Evolutionary conservation across 1,139 yeast species (phyloP).

Genomic region (Pichia sp.): DNA sequence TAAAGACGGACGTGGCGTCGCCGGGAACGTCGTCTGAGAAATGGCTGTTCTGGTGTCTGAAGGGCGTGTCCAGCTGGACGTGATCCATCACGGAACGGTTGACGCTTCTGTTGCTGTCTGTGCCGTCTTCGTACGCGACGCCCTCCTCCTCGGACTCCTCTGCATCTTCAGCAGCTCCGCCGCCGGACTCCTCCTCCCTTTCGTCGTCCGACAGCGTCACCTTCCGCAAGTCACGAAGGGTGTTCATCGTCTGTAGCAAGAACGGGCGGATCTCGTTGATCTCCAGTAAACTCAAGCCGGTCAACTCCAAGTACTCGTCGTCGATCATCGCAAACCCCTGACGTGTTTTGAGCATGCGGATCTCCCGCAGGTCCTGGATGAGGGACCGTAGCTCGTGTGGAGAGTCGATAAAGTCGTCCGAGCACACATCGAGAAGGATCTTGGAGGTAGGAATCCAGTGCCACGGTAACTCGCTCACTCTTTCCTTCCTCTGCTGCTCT

Average conservation of each 20-base stretch:
- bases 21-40: not conserved
- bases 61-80: not conserved
- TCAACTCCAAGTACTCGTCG: conserved; percentile 78
- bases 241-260: conserved; percentile 73
- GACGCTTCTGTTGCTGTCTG: not conserved
- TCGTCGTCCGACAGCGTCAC: conserved; percentile 24
- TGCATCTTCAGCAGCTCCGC: not conserved
- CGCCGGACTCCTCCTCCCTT: conserved; percentile 3
- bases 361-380: conserved; percentile 80
- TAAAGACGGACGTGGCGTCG: not conserved
- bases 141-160: not conserved
- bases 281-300: conserved; percentile 77
- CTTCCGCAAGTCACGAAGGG: conserved; percentile 36
- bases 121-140: not conserved
- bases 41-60: not conserved
- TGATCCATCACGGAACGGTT: not conserved
- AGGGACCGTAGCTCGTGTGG: conserved; percentile 59
- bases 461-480: conserved; percentile 74
- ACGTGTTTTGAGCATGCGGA: conserved; percentile 74
- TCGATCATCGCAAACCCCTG: conserved; percentile 75
- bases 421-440: conserved; percentile 58
- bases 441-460: conserved; percentile 84
- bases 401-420: conserved; percentile 72
- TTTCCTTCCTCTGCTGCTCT: conserved; percentile 53
- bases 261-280: conserved; percentile 86